phyloP scores from a whole-genome alignment of 352 stramenopile genomes.

The Phytopythium chamaehyphon region DNA sequence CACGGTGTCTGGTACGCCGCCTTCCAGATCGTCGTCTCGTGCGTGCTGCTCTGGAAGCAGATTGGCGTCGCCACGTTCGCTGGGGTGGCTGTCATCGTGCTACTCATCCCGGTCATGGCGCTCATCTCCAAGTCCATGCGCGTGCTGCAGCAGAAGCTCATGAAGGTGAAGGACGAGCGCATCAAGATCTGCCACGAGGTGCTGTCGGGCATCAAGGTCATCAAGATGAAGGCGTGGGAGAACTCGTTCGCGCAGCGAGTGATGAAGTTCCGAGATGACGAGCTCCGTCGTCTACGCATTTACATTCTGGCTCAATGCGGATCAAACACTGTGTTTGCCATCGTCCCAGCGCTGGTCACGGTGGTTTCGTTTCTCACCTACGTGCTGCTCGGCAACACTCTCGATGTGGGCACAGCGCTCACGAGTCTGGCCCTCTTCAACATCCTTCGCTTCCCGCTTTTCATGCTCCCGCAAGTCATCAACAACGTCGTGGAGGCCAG shows the following conservation, averaged over 20 bases:
- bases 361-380: slow-evolving; percentile 50
- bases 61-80: slow-evolving; percentile 87
- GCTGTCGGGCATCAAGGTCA: slow-evolving; percentile 46
- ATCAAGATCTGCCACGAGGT: slow-evolving; percentile 91
- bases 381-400: slow-evolving; percentile 46
- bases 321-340: slow-evolving; percentile 50
- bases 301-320: slow-evolving; percentile 41
- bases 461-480: slow-evolving; percentile 94
- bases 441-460: slow-evolving; percentile 94
- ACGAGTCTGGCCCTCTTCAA: slow-evolving; percentile 63
- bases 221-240: slow-evolving; percentile 55
- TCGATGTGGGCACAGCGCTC: slow-evolving; percentile 49
- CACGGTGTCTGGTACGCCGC: slow-evolving; percentile 88
- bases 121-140: slow-evolving; percentile 87
- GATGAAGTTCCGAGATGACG: slow-evolving; percentile 53
- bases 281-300: slow-evolving; percentile 73
- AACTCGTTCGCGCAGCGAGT: slow-evolving; percentile 55
- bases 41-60: slow-evolving; percentile 64
- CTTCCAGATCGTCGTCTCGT: slow-evolving; percentile 79
- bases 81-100: slow-evolving; percentile 90
- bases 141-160: slow-evolving; percentile 81
- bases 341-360: slow-evolving; percentile 45
- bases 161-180: slow-evolving; percentile 92
- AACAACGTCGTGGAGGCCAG: slow-evolving; percentile 92
- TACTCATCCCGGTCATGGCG: slow-evolving; percentile 91